A percentile compares a stretch with the other conserved stretches of the same genome.
Evolutionary conservation across 805 yeast species (phyloP).

Genomic region (Wickerhamiella azymoides): DNA sequence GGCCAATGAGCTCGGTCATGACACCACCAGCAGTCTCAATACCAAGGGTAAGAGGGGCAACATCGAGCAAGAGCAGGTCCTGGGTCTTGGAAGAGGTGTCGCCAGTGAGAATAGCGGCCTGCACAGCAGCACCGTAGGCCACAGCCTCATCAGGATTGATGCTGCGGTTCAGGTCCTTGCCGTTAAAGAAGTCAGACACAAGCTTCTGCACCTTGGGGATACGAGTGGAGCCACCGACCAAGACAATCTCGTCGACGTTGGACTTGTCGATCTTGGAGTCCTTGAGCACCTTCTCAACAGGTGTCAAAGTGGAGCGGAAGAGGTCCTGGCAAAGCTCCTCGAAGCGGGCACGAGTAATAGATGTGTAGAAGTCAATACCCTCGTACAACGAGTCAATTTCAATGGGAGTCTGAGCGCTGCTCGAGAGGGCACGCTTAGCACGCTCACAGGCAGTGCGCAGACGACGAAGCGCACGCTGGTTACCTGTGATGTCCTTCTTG

Average conservation of each 20-base stretch:
- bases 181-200: conserved; percentile 92
- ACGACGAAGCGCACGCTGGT: conserved; percentile 97
- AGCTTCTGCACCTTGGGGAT: conserved; percentile 94
- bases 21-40: conserved; percentile 99
- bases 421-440: conserved; percentile 96
- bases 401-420: conserved; percentile 86
- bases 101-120: conserved; percentile 93
- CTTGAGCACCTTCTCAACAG: conserved; percentile 87
- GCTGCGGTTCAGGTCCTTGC: conserved; percentile 92
- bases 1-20: conserved; percentile 95
- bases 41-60: conserved; percentile 94
- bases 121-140: conserved; percentile 98
- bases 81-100: conserved; percentile 93
- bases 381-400: conserved; percentile 91
- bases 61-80: conserved; percentile 87
- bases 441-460: conserved; percentile 98
- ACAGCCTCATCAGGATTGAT: conserved; percentile 98
- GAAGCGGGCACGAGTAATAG: conserved; percentile 93
- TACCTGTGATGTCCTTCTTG: conserved; percentile 82
- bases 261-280: conserved; percentile 87
- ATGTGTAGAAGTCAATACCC: conserved; percentile 93
- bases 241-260: conserved; percentile 78
- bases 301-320: conserved; percentile 87
- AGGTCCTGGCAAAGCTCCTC: conserved; percentile 91
- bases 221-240: conserved; percentile 97